Evolutionary conservation across 495 filamentous ascomycete species (phyloP), one percentile per base, ranked within the genome.

Genomic region (Penicillium soppii): DNA sequence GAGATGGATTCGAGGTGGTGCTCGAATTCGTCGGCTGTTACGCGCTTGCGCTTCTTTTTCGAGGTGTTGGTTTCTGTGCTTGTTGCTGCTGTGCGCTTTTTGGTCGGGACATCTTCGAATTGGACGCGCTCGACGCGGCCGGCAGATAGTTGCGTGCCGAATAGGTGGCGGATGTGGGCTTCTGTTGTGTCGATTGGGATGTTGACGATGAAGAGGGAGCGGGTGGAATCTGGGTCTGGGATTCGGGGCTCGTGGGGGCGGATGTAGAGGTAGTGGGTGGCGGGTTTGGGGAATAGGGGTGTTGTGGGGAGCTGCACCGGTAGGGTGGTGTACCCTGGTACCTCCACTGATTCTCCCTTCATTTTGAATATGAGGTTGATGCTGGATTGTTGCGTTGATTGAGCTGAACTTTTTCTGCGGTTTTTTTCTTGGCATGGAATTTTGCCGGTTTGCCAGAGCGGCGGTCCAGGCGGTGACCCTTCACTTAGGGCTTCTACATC

Each of bases 121-220:
- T 81, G 70, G 3, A 90, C 85, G 40, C 70, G 74, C 68, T 95
- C 90, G 30, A 98, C 83, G 36, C 85, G 79, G 21, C 86, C 88
- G 5, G 82, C 82, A 25, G 89, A 84, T 21, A 94, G 75, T 35
- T 90, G 77, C 0, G 73, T 73, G 0, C 80, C 70, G 57, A 96
- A 90, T 0, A 98, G 71, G 47, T 80, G 74, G 30, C 89, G 85
- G 15, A 97, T 70, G 59, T 94, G 89, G 1, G 70, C 59, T 41
- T 88, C 83, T 29, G 89, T 95, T 47, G 88, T 83, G 67, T 97
- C 92, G 57, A 91, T 74, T 27, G 94, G 95, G 5, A 92, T 63
- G 63, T 98, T 97, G 53, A 91, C 85, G 19, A 92, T 61, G 71
- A 96, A 98, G 20, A 98, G 78, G 39, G 86, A 88, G 50, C 90